A percentile compares a stretch with the other conserved stretches of the same genome.
These are phyloP conservation scores for Noccaea caerulescens DNA, from an alignment of 345 rosid species.

Conservation along the genomic window DNA sequence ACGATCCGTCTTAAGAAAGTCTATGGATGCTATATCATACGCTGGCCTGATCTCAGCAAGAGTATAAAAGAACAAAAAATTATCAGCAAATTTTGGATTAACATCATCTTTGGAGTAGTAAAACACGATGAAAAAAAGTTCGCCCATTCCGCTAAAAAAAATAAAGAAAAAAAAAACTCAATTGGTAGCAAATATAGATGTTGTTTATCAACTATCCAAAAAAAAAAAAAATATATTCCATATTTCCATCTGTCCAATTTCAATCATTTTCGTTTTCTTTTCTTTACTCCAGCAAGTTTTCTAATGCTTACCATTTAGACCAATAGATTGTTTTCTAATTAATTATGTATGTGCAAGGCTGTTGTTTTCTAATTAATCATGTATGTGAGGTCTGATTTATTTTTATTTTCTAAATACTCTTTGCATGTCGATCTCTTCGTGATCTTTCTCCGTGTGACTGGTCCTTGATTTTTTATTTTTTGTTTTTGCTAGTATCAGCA, in stretches of 20 bases:
- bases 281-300: background rate
- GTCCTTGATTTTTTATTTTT: background rate
- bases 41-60: background rate
- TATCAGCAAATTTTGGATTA: too few species aligned
- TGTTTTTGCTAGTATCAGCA: background rate
- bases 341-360: background rate
- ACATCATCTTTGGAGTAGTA: too few species aligned
- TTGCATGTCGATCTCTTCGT: conserved; percentile 1
- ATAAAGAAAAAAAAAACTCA: background rate
- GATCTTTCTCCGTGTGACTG: background rate
- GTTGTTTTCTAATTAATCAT: background rate
- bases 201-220: too few species aligned
- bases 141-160: background rate
- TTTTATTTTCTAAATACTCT: background rate
- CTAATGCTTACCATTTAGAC: background rate
- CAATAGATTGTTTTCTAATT: background rate
- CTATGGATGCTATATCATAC: background rate
- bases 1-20: background rate
- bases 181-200: background rate
- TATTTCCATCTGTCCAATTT: background rate
- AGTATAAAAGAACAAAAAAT: too few species aligned
- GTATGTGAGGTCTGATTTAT: background rate
- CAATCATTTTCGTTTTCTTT: background rate
- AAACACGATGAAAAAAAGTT: background rate
- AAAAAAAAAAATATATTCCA: too few species aligned